Percentiles rank a stretch among this genome's conserved stretches.
Evolutionary conservation across 2,329 filamentous ascomycete genomes (phyloP).

Genomic region (Fusarium avenaceum): DNA sequence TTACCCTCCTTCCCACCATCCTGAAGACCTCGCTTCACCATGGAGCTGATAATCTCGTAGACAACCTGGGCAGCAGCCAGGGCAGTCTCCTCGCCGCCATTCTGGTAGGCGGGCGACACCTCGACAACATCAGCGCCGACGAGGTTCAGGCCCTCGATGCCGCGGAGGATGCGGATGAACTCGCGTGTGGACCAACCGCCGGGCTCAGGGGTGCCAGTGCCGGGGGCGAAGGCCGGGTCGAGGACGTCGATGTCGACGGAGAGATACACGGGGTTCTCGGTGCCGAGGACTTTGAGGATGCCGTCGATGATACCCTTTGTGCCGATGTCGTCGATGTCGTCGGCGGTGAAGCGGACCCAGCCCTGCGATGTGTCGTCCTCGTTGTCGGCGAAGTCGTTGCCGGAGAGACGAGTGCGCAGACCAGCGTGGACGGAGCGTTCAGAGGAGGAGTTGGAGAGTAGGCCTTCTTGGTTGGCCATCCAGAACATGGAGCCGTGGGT

Average conservation of each 20-base stretch:
- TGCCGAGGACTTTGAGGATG: conserved; percentile 80
- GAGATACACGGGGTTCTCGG: conserved; percentile 83
- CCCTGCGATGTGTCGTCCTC: conserved; percentile 80
- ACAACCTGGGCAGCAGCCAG: conserved; percentile 86
- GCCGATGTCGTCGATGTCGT: conserved; percentile 89
- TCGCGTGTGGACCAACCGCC: conserved; percentile 93
- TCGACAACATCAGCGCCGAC: conserved; percentile 94
- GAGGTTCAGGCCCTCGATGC: conserved; percentile 84
- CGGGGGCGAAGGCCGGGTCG: conserved; percentile 76
- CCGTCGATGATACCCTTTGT: conserved; percentile 75
- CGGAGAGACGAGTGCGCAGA: conserved; percentile 80
- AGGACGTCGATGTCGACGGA: conserved; percentile 87
- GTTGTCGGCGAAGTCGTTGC: conserved; percentile 75
- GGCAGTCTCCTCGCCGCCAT: conserved; percentile 82
- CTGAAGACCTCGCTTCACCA: conserved; percentile 68
- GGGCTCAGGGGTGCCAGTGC: conserved; percentile 89
- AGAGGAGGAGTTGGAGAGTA: conserved; percentile 77
- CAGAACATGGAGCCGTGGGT: conserved; percentile 95
- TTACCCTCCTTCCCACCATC: conserved; percentile 55
- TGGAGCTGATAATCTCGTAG: conserved; percentile 85
- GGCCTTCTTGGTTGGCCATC: conserved; percentile 83
- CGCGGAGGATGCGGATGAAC: conserved; percentile 84
- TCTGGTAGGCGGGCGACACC: conserved; percentile 85
- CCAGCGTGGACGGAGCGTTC: conserved; percentile 86
- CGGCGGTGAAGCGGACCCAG: conserved; percentile 82